Percentiles rank a stretch among this genome's conserved stretches.
Conservation (phyloP, 2,329 filamentous ascomycete species). For the Escovopsis sp. region DNA sequence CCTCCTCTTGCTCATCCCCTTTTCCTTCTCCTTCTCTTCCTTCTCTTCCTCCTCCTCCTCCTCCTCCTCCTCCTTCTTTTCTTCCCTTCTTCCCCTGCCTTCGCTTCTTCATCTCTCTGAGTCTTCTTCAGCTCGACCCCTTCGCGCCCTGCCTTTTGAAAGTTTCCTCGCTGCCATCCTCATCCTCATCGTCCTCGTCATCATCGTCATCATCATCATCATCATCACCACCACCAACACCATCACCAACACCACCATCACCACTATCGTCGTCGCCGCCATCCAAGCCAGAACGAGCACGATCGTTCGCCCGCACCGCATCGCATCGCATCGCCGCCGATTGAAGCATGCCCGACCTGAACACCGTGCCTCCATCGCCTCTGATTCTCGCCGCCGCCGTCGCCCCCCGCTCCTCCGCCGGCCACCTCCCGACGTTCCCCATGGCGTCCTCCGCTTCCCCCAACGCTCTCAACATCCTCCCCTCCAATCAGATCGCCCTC, state of each 20-base stretch:
- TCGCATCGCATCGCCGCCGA: no score
- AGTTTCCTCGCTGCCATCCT: no score
- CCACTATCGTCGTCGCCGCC: no score
- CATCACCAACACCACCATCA: no score
- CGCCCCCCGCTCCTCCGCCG: conserved; percentile 26
- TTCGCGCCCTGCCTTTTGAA: not conserved
- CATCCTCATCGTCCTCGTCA: no score
- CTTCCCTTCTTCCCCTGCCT: no score
- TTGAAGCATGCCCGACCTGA: conserved; percentile 35
- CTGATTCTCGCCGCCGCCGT: conserved; percentile 26
- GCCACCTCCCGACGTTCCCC: conserved; percentile 21
- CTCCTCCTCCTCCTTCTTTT: no score
- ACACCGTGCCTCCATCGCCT: conserved; percentile 37
- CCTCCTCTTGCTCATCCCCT: not conserved
- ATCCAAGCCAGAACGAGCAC: not conserved
- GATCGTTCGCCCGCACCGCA: not conserved
- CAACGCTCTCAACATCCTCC: conserved; percentile 36
- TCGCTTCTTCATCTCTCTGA: no score
- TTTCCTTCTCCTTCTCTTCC: no score
- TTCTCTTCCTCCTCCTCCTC: no score
- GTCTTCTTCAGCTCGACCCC: not conserved
- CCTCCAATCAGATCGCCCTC: conserved; percentile 37
- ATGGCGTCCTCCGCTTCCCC: conserved; percentile 22
- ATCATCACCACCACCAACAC: no score
- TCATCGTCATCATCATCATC: no score